phyloP scores from a whole-genome alignment of 2,329 filamentous ascomycete genomes.

The Colletotrichum tofieldiae region DNA sequence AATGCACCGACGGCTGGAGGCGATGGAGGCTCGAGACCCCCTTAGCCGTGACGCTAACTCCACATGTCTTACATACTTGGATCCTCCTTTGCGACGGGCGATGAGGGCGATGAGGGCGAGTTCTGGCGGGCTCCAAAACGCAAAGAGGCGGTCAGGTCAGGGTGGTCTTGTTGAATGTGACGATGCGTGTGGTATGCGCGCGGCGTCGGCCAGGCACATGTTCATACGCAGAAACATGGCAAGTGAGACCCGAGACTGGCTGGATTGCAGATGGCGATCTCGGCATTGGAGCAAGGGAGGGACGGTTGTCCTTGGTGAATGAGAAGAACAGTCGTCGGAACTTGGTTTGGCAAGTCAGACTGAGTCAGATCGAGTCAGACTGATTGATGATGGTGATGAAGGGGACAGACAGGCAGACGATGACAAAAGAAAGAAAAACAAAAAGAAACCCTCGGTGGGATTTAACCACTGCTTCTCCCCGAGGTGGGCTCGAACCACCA shows the following conservation, averaged over 20 bases:
- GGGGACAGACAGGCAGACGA: neutral
- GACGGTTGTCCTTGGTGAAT: neutral
- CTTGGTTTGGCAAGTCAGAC: too few species aligned
- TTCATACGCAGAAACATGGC: neutral
- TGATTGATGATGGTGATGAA: neutral
- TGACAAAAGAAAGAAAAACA: neutral
- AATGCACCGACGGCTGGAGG: neutral
- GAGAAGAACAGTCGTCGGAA: too few species aligned
- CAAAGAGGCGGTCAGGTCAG: slow-evolving; percentile 22
- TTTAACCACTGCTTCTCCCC: slow-evolving; percentile 36
- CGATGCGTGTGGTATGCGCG: neutral
- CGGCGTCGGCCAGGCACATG: neutral
- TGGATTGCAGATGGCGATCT: neutral
- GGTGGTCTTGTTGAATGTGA: neutral
- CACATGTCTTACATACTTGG: neutral
- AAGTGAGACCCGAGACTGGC: neutral
- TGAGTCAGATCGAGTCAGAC: too few species aligned
- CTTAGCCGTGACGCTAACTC: neutral
- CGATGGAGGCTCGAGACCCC: neutral
- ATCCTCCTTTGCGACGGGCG: neutral
- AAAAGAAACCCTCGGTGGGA: neutral
- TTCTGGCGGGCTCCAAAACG: neutral
- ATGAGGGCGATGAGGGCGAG: neutral
- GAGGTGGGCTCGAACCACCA: slow-evolving; percentile 44
- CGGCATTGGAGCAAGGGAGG: neutral